Evolutionary conservation across 495 filamentous ascomycete species (phyloP).

Genomic region (Aspergillus incahuasiensis): DNA sequence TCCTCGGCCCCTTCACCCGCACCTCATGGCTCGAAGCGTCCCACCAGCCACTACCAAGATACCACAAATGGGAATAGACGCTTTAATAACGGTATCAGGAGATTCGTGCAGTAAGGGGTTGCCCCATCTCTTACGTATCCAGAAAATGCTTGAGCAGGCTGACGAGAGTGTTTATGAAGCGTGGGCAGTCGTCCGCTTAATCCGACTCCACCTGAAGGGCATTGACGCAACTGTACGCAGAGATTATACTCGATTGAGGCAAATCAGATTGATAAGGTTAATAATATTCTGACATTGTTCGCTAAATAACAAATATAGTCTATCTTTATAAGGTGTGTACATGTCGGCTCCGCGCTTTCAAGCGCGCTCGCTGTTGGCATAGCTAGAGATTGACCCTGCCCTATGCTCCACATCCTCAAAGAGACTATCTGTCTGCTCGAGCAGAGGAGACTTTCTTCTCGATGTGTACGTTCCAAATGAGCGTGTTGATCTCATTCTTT

Average conservation of each 20-base stretch:
- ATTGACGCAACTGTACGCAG: not conserved
- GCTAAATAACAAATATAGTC: not conserved
- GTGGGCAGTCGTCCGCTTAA: too few relatives aligned
- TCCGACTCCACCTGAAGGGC: too few relatives aligned
- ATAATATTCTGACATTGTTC: not conserved
- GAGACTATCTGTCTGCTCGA: constrained; percentile 16
- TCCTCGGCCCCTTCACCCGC: too few relatives aligned
- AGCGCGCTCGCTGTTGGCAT: not conserved
- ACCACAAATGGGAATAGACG: too few relatives aligned
- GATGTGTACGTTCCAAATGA: constrained; percentile 38
- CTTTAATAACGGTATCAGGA: too few relatives aligned
- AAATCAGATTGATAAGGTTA: not conserved
- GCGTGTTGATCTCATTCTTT: constrained; percentile 63
- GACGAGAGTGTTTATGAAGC: too few relatives aligned
- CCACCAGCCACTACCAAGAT: too few relatives aligned
- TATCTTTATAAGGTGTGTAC: not conserved
- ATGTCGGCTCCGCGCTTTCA: not conserved
- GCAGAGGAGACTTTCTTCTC: constrained; percentile 24
- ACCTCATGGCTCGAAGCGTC: too few relatives aligned
- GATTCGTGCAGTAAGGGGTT: too few relatives aligned
- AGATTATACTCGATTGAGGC: not conserved
- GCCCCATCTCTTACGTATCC: too few relatives aligned
- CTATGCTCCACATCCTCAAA: not conserved
- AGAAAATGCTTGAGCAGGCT: too few relatives aligned
- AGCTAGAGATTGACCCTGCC: not conserved